Evolutionary conservation across 108 stramenopile species (phyloP).

Genomic region (Asterionellopsis glacialis): DNA sequence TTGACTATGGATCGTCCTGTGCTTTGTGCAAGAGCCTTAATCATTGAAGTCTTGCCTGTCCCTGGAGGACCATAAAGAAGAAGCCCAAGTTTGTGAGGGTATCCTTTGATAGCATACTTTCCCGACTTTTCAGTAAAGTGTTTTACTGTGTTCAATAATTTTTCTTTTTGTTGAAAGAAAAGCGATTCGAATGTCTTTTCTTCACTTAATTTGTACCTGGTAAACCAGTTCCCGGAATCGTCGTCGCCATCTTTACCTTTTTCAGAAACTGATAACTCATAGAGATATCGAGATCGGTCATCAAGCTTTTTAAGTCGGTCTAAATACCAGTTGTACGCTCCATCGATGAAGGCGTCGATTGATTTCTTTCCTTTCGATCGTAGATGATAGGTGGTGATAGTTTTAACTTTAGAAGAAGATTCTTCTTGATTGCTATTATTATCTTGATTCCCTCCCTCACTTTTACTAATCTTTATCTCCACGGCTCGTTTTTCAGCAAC

Average conservation of each 20-base stretch:
- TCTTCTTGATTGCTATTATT: too few species aligned
- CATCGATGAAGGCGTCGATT: constrained; percentile 44
- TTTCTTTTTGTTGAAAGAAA: constrained; percentile 71
- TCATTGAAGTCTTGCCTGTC: constrained; percentile 86
- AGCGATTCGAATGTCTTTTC: constrained; percentile 70
- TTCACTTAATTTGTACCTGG: constrained; percentile 60
- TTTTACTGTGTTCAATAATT: constrained; percentile 35
- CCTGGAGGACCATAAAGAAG: constrained; percentile 84
- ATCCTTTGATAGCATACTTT: constrained; percentile 71
- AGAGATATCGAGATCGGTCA: constrained; percentile 42
- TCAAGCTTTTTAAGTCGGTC: constrained; percentile 31
- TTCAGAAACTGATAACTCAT: constrained; percentile 23
- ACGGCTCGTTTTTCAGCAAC: constrained; percentile 7
- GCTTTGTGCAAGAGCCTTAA: constrained; percentile 70
- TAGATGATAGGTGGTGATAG: constrained; percentile 8
- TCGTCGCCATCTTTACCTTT: constrained; percentile 9
- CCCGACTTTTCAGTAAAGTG: constrained; percentile 52
- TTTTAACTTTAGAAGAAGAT: too few species aligned
- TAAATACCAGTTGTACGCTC: constrained; percentile 44
- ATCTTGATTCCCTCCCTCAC: constrained; percentile 10
- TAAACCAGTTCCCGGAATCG: constrained; percentile 24
- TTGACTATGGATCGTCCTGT: constrained; percentile 74
- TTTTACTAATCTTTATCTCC: constrained; percentile 15
- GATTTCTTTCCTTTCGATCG: constrained; percentile 15
- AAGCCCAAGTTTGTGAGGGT: constrained; percentile 81